Evolutionary conservation across 2,329 filamentous ascomycete species (phyloP), one percentile per base, ranked within the genome.

Genomic region (Aspergillus terreus): DNA sequence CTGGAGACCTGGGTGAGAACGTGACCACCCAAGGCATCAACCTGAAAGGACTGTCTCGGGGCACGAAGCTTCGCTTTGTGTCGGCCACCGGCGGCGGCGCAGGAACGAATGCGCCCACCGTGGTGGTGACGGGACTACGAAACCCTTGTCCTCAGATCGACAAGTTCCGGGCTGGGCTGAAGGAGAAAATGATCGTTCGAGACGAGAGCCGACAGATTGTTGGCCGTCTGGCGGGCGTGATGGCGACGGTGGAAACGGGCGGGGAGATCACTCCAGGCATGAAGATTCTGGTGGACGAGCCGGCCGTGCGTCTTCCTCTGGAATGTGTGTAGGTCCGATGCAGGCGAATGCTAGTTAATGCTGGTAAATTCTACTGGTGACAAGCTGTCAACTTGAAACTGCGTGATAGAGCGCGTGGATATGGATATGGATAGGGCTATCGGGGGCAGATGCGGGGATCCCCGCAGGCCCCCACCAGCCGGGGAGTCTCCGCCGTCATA

Each of bases 21-120:
- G 44, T 57, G 14, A 55, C 52, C 11, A 57, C 55, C 1, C 38
- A 49, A 21, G 53, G 55, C 1, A 44, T 55, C 12, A 50, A 57
- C 17, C 41, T 57, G 25, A 33, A 50, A 11, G 17, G 32, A 3
- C 14, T 57, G 3, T 25, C 44, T 6, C 21, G 25, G 0, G 53
- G 50, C 1, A 51, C 55, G 9, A 47, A 51, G 12, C 12, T 57
- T 11, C 52, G 33, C 3, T 57, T 57, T 32, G 47, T 35, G 9
- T 35, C 42, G 3, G 40, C 10, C 35, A 17, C 35, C 4, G 35
- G 35, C 35, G 14, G 15, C 4, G 14, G 36, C 12, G 44, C 35
- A 7, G 27, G 44, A 4, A 15, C 51, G 1, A 10, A 4, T 2
- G 23, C 11, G 10, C 43, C 44, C 2, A 46, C 38, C 5, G 21